A percentile compares a stretch with the other conserved stretches of the same genome.
Evolutionary conservation across 176 grass and related monocot species (phyloP).

Genomic region (Pharus latifolius): DNA sequence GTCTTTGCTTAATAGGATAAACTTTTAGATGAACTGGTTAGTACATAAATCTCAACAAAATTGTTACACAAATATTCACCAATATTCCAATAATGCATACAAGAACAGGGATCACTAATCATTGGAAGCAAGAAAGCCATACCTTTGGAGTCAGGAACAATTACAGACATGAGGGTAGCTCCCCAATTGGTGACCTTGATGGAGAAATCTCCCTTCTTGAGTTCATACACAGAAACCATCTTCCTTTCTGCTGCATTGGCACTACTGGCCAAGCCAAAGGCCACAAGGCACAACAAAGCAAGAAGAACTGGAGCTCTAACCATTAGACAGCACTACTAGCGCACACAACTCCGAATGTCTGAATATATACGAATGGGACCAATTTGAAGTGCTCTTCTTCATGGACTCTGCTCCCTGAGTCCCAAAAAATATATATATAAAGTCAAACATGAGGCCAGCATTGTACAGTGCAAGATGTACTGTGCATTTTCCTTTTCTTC

Average conservation of each 20-base stretch:
- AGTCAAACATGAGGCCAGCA: not conserved
- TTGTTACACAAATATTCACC: no score
- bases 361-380: conserved; percentile 10
- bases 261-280: conserved; percentile 1
- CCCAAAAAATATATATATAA: not conserved
- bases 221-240: conserved; percentile 60
- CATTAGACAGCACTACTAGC: conserved; percentile 10
- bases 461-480: not conserved
- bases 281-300: conserved; percentile 17
- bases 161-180: conserved; percentile 56
- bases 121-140: not conserved
- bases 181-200: conserved; percentile 75
- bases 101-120: not conserved
- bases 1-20: no score
- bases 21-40: no score
- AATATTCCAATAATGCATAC: not conserved
- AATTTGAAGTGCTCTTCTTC: not conserved
- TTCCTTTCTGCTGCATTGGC: conserved; percentile 33
- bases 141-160: conserved; percentile 90
- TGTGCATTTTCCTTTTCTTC: not conserved
- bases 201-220: conserved; percentile 67
- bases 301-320: conserved; percentile 24
- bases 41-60: no score
- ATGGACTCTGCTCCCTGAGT: conserved; percentile 8
- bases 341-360: no score